Conservation (phyloP, 2,329 filamentous ascomycete species). For the Zarea fungicola region DNA sequence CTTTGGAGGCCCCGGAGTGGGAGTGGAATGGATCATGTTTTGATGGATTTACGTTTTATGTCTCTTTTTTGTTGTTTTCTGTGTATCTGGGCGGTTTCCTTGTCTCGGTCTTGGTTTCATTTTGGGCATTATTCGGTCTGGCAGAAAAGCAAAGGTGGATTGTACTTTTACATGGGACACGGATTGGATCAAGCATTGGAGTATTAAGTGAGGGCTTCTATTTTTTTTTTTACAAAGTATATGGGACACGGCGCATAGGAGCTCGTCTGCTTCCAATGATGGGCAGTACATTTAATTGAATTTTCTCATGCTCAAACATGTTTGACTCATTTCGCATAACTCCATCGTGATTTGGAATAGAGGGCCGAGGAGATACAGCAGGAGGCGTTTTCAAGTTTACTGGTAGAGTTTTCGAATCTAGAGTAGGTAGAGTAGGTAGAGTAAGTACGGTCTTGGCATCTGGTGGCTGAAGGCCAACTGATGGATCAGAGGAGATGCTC, state of each 20-base stretch:
- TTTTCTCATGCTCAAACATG: neutral
- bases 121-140: neutral
- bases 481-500: too few species aligned
- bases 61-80: conserved; percentile 16
- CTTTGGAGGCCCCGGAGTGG: conserved; percentile 50
- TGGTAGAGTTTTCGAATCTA: too few species aligned
- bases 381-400: too few species aligned
- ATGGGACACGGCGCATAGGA: neutral
- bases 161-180: conserved; percentile 3
- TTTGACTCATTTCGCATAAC: neutral
- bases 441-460: too few species aligned
- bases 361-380: too few species aligned
- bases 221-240: neutral
- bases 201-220: neutral
- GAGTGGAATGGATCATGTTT: conserved; percentile 65
- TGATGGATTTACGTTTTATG: conserved; percentile 27
- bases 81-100: conserved; percentile 15
- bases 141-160: conserved; percentile 1
- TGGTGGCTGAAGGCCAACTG: too few species aligned
- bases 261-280: neutral
- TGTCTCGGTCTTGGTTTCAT: neutral
- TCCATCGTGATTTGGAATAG: neutral
- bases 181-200: neutral
- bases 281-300: conserved; percentile 1
- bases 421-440: too few species aligned